A percentile compares a stretch with the other conserved stretches of the same genome.
Conservation (phyloP, 2,329 filamentous ascomycete genomes). For the Aschersonia sp. region DNA sequence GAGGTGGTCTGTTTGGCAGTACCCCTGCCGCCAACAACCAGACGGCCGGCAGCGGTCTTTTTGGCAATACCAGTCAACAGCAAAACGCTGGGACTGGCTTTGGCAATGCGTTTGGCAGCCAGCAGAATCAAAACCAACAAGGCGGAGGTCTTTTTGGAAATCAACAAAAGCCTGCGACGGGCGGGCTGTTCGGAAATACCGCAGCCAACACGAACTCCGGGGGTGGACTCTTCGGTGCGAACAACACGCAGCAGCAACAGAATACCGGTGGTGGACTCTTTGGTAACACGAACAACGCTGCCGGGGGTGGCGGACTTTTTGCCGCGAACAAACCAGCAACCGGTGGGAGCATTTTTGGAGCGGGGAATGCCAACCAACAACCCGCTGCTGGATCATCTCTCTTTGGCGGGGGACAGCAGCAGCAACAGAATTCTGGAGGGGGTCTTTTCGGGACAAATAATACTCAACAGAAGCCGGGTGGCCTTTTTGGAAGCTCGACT, state of each 20-base stretch:
- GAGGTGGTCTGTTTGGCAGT: conserved; percentile 25
- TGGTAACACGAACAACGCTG: conserved; percentile 15
- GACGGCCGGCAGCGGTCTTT: conserved; percentile 27
- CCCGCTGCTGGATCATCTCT: conserved; percentile 24
- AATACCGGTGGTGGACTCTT: conserved; percentile 16
- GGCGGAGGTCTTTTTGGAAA: conserved; percentile 30
- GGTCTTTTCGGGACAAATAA: conserved; percentile 34
- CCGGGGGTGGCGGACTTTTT: conserved; percentile 22
- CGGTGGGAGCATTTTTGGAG: conserved; percentile 25
- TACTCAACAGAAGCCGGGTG: conserved; percentile 25
- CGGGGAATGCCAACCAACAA: conserved; percentile 16
- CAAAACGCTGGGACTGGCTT: conserved; percentile 11
- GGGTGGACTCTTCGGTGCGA: conserved; percentile 29
- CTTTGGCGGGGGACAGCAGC: conserved; percentile 28
- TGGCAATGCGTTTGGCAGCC: conserved; percentile 21
- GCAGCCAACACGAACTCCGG: conserved; percentile 13
- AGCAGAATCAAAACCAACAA: conserved; percentile 15
- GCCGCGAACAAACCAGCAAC: conserved; percentile 20
- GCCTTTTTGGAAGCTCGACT: conserved; percentile 37
- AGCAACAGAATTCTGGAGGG: conserved; percentile 21
- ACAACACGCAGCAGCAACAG: conserved; percentile 27
- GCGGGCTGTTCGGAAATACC: conserved; percentile 20
- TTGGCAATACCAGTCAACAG: conserved; percentile 24
- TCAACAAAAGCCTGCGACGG: conserved; percentile 23
- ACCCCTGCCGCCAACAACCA: conserved; percentile 13